Percentiles rank a stretch among this genome's conserved stretches.
Evolutionary conservation across 2,329 filamentous ascomycete species (phyloP).

Genomic region (Fusarium irregulare): DNA sequence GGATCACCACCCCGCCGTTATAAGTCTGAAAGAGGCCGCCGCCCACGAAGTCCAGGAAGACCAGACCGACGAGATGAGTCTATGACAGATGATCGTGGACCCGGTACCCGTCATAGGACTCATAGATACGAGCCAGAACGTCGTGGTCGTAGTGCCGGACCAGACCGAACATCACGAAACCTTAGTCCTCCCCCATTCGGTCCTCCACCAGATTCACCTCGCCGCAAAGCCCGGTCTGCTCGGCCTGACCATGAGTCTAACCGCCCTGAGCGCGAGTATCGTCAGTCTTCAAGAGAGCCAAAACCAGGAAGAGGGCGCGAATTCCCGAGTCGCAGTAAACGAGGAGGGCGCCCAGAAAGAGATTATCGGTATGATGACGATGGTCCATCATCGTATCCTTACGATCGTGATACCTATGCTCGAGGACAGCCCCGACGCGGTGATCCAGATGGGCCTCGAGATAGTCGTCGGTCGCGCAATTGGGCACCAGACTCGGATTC

Average conservation of each 20-base stretch:
- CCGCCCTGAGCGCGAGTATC: slow-evolving; percentile 16
- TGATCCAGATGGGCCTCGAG: slow-evolving; percentile 16
- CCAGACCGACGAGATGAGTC: slow-evolving; percentile 34
- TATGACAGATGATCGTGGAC: slow-evolving; percentile 10
- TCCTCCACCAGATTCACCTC: slow-evolving; percentile 35
- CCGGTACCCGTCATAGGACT: slow-evolving; percentile 12
- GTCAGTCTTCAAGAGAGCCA: slow-evolving; percentile 18
- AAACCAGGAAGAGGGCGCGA: slow-evolving; percentile 24
- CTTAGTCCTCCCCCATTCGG: slow-evolving; percentile 34
- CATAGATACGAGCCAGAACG: slow-evolving; percentile 32
- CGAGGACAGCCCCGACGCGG: slow-evolving; percentile 5
- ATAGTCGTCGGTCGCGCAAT: slow-evolving; percentile 3
- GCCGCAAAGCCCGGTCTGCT: slow-evolving; percentile 33
- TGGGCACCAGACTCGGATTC: slow-evolving; percentile 19
- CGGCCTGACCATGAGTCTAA: slow-evolving; percentile 26
- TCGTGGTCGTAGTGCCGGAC: slow-evolving; percentile 41
- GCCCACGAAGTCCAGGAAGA: slow-evolving; percentile 33
- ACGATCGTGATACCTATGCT: slow-evolving; percentile 19
- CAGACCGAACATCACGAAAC: slow-evolving; percentile 26
- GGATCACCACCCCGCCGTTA: slow-evolving; percentile 39
- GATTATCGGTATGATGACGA: slow-evolving; percentile 22
- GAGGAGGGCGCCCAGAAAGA: slow-evolving; percentile 15
- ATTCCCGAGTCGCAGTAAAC: slow-evolving; percentile 19
- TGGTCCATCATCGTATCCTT: slow-evolving; percentile 11
- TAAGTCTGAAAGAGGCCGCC: slow-evolving; percentile 41